Conservation (phyloP, 305 asterid genomes). For the Salvia sclarea region DNA sequence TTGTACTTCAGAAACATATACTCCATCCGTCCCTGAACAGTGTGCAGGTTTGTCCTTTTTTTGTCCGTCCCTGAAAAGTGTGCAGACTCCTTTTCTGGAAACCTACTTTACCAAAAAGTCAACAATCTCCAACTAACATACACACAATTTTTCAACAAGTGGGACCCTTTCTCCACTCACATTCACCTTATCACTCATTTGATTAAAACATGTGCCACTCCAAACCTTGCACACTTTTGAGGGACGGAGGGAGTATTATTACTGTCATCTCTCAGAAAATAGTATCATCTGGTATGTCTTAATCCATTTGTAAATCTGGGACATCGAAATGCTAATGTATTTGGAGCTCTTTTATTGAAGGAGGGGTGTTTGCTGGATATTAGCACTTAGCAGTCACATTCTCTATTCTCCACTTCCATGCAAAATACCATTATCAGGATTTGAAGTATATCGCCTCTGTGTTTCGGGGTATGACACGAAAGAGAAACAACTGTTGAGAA, state of each 20-base stretch:
- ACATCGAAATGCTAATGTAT: constrained; percentile 35
- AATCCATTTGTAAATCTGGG: constrained; percentile 20
- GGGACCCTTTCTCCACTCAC: too few species aligned
- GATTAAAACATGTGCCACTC: too few species aligned
- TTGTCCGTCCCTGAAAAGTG: too few species aligned
- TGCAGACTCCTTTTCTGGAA: too few species aligned
- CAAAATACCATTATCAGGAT: constrained; percentile 76
- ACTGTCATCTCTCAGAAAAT: constrained; percentile 17
- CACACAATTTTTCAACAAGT: too few species aligned
- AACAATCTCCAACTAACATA: too few species aligned
- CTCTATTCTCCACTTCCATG: constrained; percentile 92
- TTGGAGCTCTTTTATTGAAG: constrained; percentile 52
- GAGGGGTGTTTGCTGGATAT: constrained; percentile 80
- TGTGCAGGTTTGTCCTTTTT: too few species aligned
- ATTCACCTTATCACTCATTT: too few species aligned
- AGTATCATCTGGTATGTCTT: constrained; percentile 7
- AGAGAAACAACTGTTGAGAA: constrained; percentile 72
- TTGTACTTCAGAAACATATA: neutral
- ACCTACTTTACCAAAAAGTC: too few species aligned
- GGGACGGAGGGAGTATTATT: too few species aligned
- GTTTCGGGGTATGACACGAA: constrained; percentile 77
- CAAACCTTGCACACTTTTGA: too few species aligned
- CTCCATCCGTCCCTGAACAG: constrained; percentile 12
- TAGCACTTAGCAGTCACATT: constrained; percentile 73
- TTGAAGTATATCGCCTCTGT: constrained; percentile 69